Conservation (phyloP, 2,329 filamentous ascomycete species). For the Aspergillus caelatus region DNA sequence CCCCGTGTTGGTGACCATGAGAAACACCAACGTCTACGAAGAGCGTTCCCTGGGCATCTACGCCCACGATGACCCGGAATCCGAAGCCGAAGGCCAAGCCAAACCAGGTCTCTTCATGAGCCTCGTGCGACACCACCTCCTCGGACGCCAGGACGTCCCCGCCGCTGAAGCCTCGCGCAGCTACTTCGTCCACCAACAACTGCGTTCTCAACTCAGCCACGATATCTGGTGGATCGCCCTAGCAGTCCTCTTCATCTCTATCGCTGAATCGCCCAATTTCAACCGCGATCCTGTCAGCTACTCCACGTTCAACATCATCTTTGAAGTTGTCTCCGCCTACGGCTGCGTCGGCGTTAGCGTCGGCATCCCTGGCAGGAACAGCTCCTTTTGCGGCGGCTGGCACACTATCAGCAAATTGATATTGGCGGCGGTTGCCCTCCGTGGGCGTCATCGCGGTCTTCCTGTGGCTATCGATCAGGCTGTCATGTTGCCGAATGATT, state of each 20-base stretch:
- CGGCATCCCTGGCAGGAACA: constrained; percentile 57
- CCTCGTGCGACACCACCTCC: constrained; percentile 29
- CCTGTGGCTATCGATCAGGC: constrained; percentile 61
- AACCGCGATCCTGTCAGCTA: constrained; percentile 54
- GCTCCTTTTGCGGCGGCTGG: constrained; percentile 60
- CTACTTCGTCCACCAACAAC: constrained; percentile 58
- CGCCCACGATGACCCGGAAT: constrained; percentile 33
- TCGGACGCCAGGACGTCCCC: constrained; percentile 24
- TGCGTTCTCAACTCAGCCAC: constrained; percentile 67
- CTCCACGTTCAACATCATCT: constrained; percentile 62
- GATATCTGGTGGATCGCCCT: constrained; percentile 69
- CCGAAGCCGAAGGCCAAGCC: constrained; percentile 21
- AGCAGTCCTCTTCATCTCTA: constrained; percentile 61
- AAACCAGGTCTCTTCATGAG: constrained; percentile 29
- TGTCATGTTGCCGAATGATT: constrained; percentile 44
- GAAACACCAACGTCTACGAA: constrained; percentile 73
- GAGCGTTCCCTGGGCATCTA: constrained; percentile 63
- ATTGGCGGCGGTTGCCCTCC: constrained; percentile 59
- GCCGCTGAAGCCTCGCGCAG: constrained; percentile 41
- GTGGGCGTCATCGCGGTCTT: constrained; percentile 60
- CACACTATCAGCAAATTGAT: constrained; percentile 61
- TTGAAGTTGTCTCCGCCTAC: constrained; percentile 54
- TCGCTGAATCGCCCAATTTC: constrained; percentile 62
- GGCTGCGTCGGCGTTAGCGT: constrained; percentile 65
- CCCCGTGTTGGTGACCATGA: constrained; percentile 39